Percentiles rank a stretch among this genome's conserved stretches.
These are phyloP conservation scores for Penstemon eatonii DNA, from an alignment of 257 asterid species.

Conservation along the genomic window DNA sequence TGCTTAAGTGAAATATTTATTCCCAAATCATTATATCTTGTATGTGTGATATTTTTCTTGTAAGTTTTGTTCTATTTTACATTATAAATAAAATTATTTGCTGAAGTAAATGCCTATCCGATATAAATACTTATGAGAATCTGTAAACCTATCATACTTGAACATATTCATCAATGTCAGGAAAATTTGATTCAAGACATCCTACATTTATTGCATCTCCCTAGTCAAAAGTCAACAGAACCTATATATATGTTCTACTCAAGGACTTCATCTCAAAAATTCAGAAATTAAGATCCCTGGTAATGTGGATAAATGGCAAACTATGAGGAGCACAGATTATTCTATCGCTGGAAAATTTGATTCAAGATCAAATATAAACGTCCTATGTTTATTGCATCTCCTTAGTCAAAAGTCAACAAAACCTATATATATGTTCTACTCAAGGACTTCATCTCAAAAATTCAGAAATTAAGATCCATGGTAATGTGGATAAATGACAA, in stretches of 20 bases:
- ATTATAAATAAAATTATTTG: neutral
- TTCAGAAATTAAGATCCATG: constrained; percentile 8
- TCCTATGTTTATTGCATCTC: neutral
- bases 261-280: too few species aligned
- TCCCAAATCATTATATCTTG: neutral
- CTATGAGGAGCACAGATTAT: too few species aligned
- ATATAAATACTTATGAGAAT: constrained; percentile 7
- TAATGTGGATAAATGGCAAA: too few species aligned
- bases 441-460: neutral
- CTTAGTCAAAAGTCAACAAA: neutral
- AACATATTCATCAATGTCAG: constrained; percentile 4
- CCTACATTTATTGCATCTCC: too few species aligned
- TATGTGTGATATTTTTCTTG: neutral
- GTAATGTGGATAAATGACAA: neutral
- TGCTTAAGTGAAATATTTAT: constrained; percentile 8
- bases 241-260: too few species aligned
- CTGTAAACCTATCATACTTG: constrained; percentile 8
- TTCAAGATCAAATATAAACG: neutral
- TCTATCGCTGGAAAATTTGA: neutral
- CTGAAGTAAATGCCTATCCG: too few species aligned
- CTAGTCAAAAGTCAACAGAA: too few species aligned
- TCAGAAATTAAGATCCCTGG: too few species aligned
- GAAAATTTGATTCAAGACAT: neutral
- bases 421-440: neutral
- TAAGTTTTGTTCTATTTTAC: neutral